Base-by-base conservation (phyloP, 805 yeast genomes). In the Ogataea philodendri region DNA sequence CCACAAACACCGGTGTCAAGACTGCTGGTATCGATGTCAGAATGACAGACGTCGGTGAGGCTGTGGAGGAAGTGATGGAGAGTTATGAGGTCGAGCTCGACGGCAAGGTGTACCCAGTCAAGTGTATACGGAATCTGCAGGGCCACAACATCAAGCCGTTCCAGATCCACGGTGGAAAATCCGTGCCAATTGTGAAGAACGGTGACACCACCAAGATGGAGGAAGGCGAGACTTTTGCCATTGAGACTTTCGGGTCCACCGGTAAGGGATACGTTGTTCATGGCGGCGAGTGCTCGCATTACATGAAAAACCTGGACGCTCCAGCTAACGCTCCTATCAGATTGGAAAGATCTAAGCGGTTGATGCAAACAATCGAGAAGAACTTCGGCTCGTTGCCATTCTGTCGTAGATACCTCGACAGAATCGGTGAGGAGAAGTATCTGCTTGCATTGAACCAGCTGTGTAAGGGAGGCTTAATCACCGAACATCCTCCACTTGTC, bases 131-230 rank as follows among this genome's bases (percentile, higher is more conserved):
- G 49, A 93, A 93, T 65, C 74, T 93, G 58, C 84, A 87, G 61
- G 99, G 99, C 23, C 99, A 93, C 66, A 89, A 81, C 56, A 93
- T 93, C 52, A 80, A 76, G 16, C 89, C 81, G 37, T 89, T 70
- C 63, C 70, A 68, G 35, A 93, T 93, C 54, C 99, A 93, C 62
- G 93, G 89, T 26, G 97, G 96, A 45, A 93, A 93, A 62, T 80
- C 94, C 16, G 97, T 93, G 30, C 99, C 99, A 11, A 93, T 93
- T 53, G 95, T 93, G 22, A 83, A 89, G 53, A 85, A 85, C 53
- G 90, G 88, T 6, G 98, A 93, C 59, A 75, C 75, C 61, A 93
- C 97, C 8, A 90, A 90, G 72, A 90, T 93, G 96, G 99, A 93
- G 62, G 99, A 93, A 67, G 96, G 96, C 45, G 98, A 93, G 62